Base-by-base conservation (phyloP, 192 early-diverging fungal genomes). In the Coemansia pectinata region DNA sequence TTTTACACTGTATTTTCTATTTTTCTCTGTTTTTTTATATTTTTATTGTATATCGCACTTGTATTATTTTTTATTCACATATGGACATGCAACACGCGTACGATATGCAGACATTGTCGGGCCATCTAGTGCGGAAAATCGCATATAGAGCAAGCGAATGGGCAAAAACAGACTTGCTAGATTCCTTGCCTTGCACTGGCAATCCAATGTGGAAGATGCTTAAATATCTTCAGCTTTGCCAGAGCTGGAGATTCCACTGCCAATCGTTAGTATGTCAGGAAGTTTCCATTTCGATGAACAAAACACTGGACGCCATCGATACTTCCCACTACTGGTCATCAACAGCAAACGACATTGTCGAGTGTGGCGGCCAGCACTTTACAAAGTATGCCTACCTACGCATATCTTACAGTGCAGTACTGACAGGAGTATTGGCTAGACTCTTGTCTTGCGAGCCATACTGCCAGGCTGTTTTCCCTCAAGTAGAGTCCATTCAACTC, bases 151-250 rank as follows among this genome's bases (percentile, higher is more conserved):
- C 73, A 4, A 61, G 63, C 14, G 53, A 66, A 0, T 76, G 73
- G 73, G 17, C 15, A 19, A 69, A 48, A 42, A 19, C 31, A 2
- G 44, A 65, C 12, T 45, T 44, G 3, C 19, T 59, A 21, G 73
- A 50, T 2, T 31, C 41, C 2, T 25, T 66, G 8, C 67, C 57
- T 14, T 62, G 38, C 17, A 66, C 52, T 27, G 63, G 67, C 19
- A 76, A 76, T 47, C 73, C 73, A 5, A 33, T 57, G 33, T 76
- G 73, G 58, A 76, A 76, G 29, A 63, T 76, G 45, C 63, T 48
- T 6, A 70, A 70, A 48, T 76, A 76, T 34, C 6, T 67, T 23
- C 47, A 12, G n/a, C 19, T 76, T 0, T 71, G 69, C 10, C 69
- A 59, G n/a, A 63, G 69, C 65, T 76, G 74, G 74, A 53, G 62